Evolutionary conservation across 2,329 filamentous ascomycete species (phyloP).

Genomic region (Xylariaceae sp.): DNA sequence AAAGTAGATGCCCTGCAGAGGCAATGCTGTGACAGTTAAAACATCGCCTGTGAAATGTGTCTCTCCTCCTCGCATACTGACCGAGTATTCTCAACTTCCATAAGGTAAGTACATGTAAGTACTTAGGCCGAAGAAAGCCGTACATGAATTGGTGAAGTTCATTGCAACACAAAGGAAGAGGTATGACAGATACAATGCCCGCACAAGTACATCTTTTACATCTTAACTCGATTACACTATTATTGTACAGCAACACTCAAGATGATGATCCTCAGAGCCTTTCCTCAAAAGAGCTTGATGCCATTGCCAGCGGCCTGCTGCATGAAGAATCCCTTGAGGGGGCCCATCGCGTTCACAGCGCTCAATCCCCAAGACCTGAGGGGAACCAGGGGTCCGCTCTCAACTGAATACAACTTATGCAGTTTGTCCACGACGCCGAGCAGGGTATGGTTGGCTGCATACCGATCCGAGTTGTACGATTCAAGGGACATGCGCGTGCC

Average conservation of each 20-base stretch:
- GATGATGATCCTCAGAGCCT: no score
- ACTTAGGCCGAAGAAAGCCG: no score
- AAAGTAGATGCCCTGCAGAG: no score
- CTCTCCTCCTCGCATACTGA: no score
- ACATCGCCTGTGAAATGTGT: no score
- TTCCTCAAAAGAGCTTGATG: slow-evolving; percentile 24
- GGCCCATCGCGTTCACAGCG: slow-evolving; percentile 67
- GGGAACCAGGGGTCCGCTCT: slow-evolving; percentile 72
- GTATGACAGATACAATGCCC: neutral
- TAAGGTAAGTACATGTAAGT: no score
- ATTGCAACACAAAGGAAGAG: no score
- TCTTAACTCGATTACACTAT: no score
- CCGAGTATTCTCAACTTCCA: no score
- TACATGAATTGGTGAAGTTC: no score
- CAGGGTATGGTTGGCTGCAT: slow-evolving; percentile 73
- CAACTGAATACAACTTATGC: slow-evolving; percentile 84
- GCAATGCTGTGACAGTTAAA: no score
- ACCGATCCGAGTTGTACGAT: slow-evolving; percentile 73
- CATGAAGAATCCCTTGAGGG: slow-evolving; percentile 85
- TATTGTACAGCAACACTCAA: no score
- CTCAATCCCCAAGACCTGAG: slow-evolving; percentile 71
- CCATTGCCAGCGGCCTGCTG: slow-evolving; percentile 57
- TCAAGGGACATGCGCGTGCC: slow-evolving; percentile 75
- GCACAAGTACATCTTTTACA: slow-evolving; percentile 8
- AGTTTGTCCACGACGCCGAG: slow-evolving; percentile 82